A percentile compares a stretch with the other conserved stretches of the same genome.
These are phyloP conservation scores for Pichia cactophila DNA, from an alignment of 1,139 yeast genomes.

Conservation along the genomic window DNA sequence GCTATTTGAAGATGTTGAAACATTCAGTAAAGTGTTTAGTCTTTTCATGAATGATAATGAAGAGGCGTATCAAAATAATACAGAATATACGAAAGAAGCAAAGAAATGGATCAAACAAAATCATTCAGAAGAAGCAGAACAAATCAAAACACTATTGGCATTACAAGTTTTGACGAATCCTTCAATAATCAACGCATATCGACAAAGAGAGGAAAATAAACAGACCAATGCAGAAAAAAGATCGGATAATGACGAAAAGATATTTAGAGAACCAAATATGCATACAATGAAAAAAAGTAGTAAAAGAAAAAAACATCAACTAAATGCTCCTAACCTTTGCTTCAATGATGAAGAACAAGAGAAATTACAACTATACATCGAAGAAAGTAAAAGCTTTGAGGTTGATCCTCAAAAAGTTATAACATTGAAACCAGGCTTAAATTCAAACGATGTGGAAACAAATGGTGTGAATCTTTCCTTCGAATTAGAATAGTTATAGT, in stretches of 20 bases:
- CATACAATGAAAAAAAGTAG: background rate
- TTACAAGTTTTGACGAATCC: constrained; percentile 24
- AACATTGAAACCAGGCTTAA: constrained; percentile 16
- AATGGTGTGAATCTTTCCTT: background rate
- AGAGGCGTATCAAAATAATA: background rate
- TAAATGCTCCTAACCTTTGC: background rate
- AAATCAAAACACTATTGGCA: constrained; percentile 20
- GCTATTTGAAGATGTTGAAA: constrained; percentile 23
- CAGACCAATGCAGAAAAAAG: background rate
- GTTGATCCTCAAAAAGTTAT: constrained; percentile 18
- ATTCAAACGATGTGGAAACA: background rate
- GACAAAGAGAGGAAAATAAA: background rate
- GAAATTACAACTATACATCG: constrained; percentile 17
- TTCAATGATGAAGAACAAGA: constrained; percentile 11
- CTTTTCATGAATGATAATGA: constrained; percentile 14
- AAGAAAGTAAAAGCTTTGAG: constrained; percentile 18
- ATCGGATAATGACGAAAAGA: background rate
- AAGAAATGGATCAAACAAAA: constrained; percentile 7
- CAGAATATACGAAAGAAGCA: constrained; percentile 7
- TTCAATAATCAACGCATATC: constrained; percentile 10
- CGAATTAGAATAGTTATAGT: background rate
- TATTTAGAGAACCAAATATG: background rate
- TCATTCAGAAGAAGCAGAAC: constrained; percentile 10
- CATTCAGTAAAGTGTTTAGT: constrained; percentile 19
- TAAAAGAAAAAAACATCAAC: background rate